A percentile compares a stretch with the other conserved stretches of the same genome.
Evolutionary conservation across 1,139 yeast genomes (phyloP).

Genomic region (Hanseniaspora gamundiae): DNA sequence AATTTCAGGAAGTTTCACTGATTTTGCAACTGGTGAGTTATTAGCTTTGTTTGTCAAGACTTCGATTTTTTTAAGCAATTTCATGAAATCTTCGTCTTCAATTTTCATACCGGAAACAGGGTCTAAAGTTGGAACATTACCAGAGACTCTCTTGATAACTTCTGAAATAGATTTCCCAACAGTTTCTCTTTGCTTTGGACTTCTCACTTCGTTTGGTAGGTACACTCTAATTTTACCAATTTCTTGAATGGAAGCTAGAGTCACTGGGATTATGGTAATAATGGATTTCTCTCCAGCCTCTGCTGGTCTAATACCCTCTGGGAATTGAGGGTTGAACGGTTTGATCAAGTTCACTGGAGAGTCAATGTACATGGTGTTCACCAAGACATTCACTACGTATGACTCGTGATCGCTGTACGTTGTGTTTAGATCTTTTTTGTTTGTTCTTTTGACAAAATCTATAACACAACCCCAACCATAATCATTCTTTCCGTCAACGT

Average conservation of each 20-base stretch:
- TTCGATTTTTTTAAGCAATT: slow-evolving; percentile 61
- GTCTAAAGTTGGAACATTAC: slow-evolving; percentile 79
- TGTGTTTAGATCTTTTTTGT: slow-evolving; percentile 42
- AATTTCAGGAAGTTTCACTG: slow-evolving; percentile 48
- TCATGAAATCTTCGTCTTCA: slow-evolving; percentile 61
- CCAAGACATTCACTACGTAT: slow-evolving; percentile 75
- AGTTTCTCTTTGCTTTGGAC: slow-evolving; percentile 57
- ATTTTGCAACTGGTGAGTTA: slow-evolving; percentile 57
- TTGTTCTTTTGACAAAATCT: slow-evolving; percentile 56
- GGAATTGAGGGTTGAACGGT: slow-evolving; percentile 57
- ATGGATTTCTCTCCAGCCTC: slow-evolving; percentile 56
- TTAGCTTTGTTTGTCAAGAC: slow-evolving; percentile 65
- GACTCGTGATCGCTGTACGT: slow-evolving; percentile 70
- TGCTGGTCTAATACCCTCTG: slow-evolving; percentile 85
- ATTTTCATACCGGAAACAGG: slow-evolving; percentile 91
- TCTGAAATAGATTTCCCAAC: slow-evolving; percentile 70
- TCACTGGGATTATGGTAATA: slow-evolving; percentile 73
- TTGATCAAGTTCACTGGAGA: slow-evolving; percentile 63
- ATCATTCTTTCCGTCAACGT: slow-evolving; percentile 35
- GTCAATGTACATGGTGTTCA: slow-evolving; percentile 66
- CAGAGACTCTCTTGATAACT: slow-evolving; percentile 72
- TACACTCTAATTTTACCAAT: slow-evolving; percentile 72
- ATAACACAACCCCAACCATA: slow-evolving; percentile 96
- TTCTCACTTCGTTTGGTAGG: slow-evolving; percentile 69
- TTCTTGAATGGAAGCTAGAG: slow-evolving; percentile 60